These are phyloP conservation scores for Melastoma malabathricum DNA, from an alignment of 345 rosid species.

Conservation along the genomic window DNA sequence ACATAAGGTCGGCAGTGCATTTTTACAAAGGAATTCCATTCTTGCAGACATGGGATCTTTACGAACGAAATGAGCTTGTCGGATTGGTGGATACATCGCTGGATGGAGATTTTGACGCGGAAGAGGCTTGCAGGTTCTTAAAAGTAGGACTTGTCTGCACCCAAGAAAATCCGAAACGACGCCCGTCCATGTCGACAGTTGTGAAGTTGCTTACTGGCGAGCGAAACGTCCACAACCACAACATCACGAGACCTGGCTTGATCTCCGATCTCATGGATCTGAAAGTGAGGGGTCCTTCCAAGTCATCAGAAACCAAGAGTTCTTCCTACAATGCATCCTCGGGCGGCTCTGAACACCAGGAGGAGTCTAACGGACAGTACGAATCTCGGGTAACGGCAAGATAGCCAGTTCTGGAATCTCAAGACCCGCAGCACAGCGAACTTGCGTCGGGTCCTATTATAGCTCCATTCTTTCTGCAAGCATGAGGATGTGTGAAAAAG, in stretches of 20 bases:
- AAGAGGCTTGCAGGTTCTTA: conserved; percentile 34
- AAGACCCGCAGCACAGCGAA: too few relatives aligned
- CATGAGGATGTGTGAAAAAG: too few relatives aligned
- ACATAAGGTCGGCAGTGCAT: conserved; percentile 2
- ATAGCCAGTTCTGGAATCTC: conserved; percentile 17
- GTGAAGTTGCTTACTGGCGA: conserved; percentile 36
- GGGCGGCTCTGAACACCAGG: conserved; percentile 25
- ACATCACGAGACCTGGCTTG: conserved; percentile 32
- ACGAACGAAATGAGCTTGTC: conserved; percentile 58
- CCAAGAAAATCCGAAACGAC: conserved; percentile 39
- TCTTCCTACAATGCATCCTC: conserved; percentile 31
- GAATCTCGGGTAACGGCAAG: conserved; percentile 28
- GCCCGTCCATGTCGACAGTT: conserved; percentile 41
- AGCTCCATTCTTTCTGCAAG: too few relatives aligned
- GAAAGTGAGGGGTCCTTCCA: conserved; percentile 16
- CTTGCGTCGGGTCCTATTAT: too few relatives aligned
- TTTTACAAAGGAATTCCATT: conserved; percentile 1
- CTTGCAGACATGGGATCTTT: conserved; percentile 74
- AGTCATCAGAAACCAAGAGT: conserved; percentile 7
- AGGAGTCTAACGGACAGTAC: conserved; percentile 33
- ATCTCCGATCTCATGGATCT: conserved; percentile 27
- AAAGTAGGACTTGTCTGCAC: conserved; percentile 51
- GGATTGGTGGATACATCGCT: conserved; percentile 36
- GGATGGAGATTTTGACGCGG: conserved; percentile 20
- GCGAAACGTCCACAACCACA: conserved; percentile 12